phyloP scores from a whole-genome alignment of 352 stramenopile genomes.

The Blastocystis sp. region DNA sequence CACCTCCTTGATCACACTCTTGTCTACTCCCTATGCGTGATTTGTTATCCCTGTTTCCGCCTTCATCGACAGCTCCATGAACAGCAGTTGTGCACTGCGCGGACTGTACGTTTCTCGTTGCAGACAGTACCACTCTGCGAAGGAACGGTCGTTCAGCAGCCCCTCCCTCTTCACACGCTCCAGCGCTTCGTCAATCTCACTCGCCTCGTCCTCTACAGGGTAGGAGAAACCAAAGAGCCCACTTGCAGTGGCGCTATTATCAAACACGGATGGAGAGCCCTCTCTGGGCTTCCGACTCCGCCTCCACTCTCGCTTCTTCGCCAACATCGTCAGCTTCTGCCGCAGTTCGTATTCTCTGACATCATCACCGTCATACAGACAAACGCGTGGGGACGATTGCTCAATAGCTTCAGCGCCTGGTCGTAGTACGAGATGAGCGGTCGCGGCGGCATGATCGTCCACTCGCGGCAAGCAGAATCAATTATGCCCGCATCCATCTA shows the following conservation, averaged over 20 bases:
- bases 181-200: conserved; percentile 21
- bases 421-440: conserved; percentile 50
- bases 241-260: conserved; percentile 21
- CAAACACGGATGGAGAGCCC: conserved; percentile 16
- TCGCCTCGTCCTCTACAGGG: conserved; percentile 4
- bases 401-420: conserved; percentile 44
- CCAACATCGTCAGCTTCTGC: conserved; percentile 26
- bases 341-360: conserved; percentile 40
- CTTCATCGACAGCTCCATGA: conserved; percentile 16
- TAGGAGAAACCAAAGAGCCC: not conserved
- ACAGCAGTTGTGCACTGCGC: not conserved
- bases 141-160: not conserved
- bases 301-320: not conserved
- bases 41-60: too few relatives aligned
- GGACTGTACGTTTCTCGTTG: conserved; percentile 20
- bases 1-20: not conserved
- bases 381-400: conserved; percentile 32
- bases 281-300: not conserved
- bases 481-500: conserved; percentile 8
- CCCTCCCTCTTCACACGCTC: not conserved
- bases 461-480: not conserved
- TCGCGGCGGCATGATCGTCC: not conserved
- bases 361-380: not conserved
- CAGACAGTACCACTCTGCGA: conserved; percentile 40
- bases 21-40: not conserved